phyloP scores from a whole-genome alignment of 805 yeast genomes.

The Wickerhamiella cacticola region DNA sequence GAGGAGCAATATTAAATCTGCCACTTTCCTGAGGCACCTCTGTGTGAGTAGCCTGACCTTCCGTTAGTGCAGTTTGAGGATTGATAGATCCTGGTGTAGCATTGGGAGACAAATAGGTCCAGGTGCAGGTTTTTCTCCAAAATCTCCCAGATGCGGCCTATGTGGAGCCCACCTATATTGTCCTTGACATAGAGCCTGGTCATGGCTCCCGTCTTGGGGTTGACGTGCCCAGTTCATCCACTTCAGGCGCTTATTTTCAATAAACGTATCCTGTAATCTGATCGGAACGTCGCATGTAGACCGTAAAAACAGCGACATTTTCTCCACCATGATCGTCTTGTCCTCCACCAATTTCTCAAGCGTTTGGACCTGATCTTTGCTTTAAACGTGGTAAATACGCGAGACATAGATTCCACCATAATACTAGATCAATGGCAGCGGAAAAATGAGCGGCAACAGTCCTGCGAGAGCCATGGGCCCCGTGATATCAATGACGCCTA shows the following conservation, averaged over 20 bases:
- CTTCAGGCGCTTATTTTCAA: slow-evolving; percentile 33
- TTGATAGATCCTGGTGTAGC: too few relatives aligned
- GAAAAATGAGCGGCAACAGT: slow-evolving; percentile 36
- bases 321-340: slow-evolving; percentile 57
- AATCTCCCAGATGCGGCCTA: slow-evolving; percentile 82
- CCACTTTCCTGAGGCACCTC: too few relatives aligned
- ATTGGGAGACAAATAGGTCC: too few relatives aligned
- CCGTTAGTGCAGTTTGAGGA: too few relatives aligned
- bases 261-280: slow-evolving; percentile 34
- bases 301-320: slow-evolving; percentile 54
- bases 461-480: slow-evolving; percentile 36
- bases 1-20: too few relatives aligned
- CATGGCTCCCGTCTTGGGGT: slow-evolving; percentile 25
- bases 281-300: slow-evolving; percentile 52
- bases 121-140: slow-evolving; percentile 56
- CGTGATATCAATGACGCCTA: slow-evolving; percentile 42
- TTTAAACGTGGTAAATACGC: slow-evolving; percentile 58
- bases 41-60: too few relatives aligned
- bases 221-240: slow-evolving; percentile 37
- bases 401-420: slow-evolving; percentile 57
- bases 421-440: slow-evolving; percentile 46
- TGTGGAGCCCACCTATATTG: slow-evolving; percentile 65
- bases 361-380: slow-evolving; percentile 48
- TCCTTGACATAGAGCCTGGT: slow-evolving; percentile 49
- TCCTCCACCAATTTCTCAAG: slow-evolving; percentile 46